These are phyloP conservation scores for Globisporangium paddicum DNA, from an alignment of 352 stramenopile genomes.

Conservation along the genomic window DNA sequence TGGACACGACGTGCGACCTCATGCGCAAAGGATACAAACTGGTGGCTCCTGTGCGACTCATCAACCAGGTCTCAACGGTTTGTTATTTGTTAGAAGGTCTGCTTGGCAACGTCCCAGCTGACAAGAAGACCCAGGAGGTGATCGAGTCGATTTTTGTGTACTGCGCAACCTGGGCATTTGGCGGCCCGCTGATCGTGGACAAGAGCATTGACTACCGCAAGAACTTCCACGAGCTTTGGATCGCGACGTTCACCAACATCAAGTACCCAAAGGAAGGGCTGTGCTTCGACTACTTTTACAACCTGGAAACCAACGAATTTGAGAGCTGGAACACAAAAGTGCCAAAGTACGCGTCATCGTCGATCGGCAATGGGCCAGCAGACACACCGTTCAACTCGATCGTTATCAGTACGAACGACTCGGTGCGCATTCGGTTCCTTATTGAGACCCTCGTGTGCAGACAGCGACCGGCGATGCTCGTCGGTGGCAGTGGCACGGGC, in stretches of 20 bases:
- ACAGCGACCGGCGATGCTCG: conserved; percentile 93
- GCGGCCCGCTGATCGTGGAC: conserved; percentile 93
- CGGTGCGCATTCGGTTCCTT: conserved; percentile 93
- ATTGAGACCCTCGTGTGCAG: conserved; percentile 93
- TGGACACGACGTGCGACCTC: conserved; percentile 92
- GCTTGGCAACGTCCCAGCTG: conserved; percentile 67
- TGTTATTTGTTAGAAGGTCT: conserved; percentile 96
- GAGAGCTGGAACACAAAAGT: conserved; percentile 93
- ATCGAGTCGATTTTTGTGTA: conserved; percentile 97
- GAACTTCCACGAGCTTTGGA: conserved; percentile 87
- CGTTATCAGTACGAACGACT: conserved; percentile 95
- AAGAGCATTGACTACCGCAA: conserved; percentile 88
- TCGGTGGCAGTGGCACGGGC: conserved; percentile 94
- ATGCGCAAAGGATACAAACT: conserved; percentile 95
- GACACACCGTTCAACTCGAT: conserved; percentile 96
- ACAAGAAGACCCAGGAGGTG: conserved; percentile 91
- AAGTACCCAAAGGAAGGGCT: conserved; percentile 95
- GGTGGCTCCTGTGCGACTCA: conserved; percentile 90
- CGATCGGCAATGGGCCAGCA: conserved; percentile 90
- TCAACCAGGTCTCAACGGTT: conserved; percentile 95
- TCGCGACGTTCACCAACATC: conserved; percentile 67
- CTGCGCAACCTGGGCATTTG: conserved; percentile 95
- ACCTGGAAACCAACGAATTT: conserved; percentile 90
- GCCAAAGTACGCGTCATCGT: conserved; percentile 84
- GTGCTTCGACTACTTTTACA: conserved; percentile 98